Base-by-base conservation (phyloP, 768 basidiomycete species). In the Leccinum olivaceopallidum region DNA sequence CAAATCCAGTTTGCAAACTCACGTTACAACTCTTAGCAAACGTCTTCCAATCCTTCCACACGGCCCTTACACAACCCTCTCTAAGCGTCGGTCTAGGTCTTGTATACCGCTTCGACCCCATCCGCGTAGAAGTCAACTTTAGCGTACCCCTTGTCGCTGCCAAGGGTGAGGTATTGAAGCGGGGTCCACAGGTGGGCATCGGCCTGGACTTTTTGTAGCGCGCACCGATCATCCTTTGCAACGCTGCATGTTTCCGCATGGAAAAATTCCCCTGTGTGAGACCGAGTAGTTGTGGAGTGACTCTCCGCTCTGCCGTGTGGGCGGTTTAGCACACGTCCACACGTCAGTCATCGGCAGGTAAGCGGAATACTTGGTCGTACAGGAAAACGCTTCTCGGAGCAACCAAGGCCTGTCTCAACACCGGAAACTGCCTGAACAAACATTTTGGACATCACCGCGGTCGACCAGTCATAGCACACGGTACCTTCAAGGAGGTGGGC, bases 71-170 rank as follows among this genome's bases (percentile, higher is more conserved):
- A 55, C 58, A 59, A 36, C 57, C 94, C 0, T 90, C 90, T 0
- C 76, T 95, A 52, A 90, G 90, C 3, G 90, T 83, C 1, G 94
- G 94, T 7, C 67, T 94, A 13, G 95, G 94, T 4, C 75, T 97
- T 16, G 83, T 95, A 34, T 95, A 94, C 69, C 80, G 85, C 37
- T 87, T 94, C 64, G 89, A 92, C 61, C 89, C 92, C 5, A 80
- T 93, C 20, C 81, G 95, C n/a, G 80, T 94, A 28, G 95, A 97
- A 73, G 78, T 93, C 60, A 96, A 95, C 72, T 83, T 96, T 63
- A 92, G 94, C 7, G 79, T 96, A 37, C 94, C 94, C 6, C 78
- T 97, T 4, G 81, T 88, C 3, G 83, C 85, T 2, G 84, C 83
- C 50, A 82, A 79, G 67, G 85, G 83, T 57, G 94, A 92, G 72